Percentiles rank a stretch among this genome's conserved stretches.
Conservation (phyloP, 805 yeast genomes). For the Cyberlindnera euphorbiiphila region DNA sequence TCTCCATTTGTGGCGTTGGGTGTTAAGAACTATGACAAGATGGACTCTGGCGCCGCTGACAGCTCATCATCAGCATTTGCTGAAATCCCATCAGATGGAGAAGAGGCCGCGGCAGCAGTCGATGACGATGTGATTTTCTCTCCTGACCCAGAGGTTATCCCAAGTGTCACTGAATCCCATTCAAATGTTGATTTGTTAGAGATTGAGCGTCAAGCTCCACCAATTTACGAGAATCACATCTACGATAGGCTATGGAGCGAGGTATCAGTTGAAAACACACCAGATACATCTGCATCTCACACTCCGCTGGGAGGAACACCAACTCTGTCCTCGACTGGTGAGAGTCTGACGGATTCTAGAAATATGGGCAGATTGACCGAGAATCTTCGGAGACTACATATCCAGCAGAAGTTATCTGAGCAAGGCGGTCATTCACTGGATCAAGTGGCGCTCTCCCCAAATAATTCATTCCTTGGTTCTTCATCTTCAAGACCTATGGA, state of each 20-base stretch:
- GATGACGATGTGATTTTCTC: constrained; percentile 41
- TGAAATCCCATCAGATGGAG: constrained; percentile 28
- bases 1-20: constrained; percentile 78
- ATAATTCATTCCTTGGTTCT: background rate
- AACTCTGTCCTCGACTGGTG: constrained; percentile 16
- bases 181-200: constrained; percentile 27
- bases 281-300: constrained; percentile 29
- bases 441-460: constrained; percentile 15
- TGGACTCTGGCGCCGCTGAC: constrained; percentile 23
- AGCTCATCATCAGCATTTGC: constrained; percentile 22
- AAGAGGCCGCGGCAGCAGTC: constrained; percentile 17
- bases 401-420: constrained; percentile 42
- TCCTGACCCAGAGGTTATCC: constrained; percentile 30
- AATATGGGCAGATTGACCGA: constrained; percentile 41
- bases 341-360: constrained; percentile 24
- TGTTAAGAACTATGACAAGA: constrained; percentile 35
- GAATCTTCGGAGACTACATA: constrained; percentile 47
- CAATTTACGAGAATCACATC: constrained; percentile 75
- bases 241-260: constrained; percentile 79
- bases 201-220: constrained; percentile 68
- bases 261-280: constrained; percentile 34
- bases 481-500: constrained; percentile 1
- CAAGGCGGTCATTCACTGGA: constrained; percentile 33
- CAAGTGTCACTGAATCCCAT: constrained; percentile 4
- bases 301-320: constrained; percentile 31